Percentiles rank a stretch among this genome's conserved stretches.
phyloP scores from a whole-genome alignment of 108 stramenopile species.

The Fistulifera pelliculosa region DNA sequence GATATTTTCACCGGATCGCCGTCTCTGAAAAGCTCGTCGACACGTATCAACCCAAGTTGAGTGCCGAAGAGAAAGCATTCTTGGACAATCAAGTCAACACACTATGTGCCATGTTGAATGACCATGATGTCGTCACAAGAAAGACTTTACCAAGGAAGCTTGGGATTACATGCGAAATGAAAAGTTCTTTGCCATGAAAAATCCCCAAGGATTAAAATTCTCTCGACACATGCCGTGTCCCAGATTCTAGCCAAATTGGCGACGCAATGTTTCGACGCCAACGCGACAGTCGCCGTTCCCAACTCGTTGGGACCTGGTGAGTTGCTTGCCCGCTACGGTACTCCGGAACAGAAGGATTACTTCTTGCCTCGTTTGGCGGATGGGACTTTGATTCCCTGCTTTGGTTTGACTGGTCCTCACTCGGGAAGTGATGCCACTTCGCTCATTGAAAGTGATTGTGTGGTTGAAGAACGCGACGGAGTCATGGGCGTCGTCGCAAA shows the following conservation, averaged over 20 bases:
- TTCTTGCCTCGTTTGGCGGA: slow-evolving; percentile 89
- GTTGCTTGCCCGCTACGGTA: slow-evolving; percentile 90
- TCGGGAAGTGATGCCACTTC: slow-evolving; percentile 94
- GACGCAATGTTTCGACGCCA: slow-evolving; percentile 85
- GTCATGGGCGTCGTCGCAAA: slow-evolving; percentile 88
- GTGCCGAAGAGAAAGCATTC: slow-evolving; percentile 71
- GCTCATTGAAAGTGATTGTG: slow-evolving; percentile 85
- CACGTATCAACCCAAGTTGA: slow-evolving; percentile 75
- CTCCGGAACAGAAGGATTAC: slow-evolving; percentile 89
- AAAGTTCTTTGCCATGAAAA: slow-evolving; percentile 94
- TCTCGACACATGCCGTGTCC: slow-evolving; percentile 89
- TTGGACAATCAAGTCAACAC: slow-evolving; percentile 83
- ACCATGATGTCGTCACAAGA: slow-evolving; percentile 80
- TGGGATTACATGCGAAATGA: slow-evolving; percentile 94
- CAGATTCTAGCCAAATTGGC: slow-evolving; percentile 86
- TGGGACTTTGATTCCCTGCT: slow-evolving; percentile 96
- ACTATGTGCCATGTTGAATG: slow-evolving; percentile 87
- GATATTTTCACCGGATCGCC: slow-evolving; percentile 92
- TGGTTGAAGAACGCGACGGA: slow-evolving; percentile 81
- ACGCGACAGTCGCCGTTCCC: slow-evolving; percentile 95
- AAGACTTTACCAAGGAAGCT: slow-evolving; percentile 84
- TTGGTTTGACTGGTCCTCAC: slow-evolving; percentile 95
- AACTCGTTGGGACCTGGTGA: slow-evolving; percentile 97
- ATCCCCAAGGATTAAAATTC: slow-evolving; percentile 94
- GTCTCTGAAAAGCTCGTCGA: slow-evolving; percentile 80